Percentiles rank a stretch among this genome's conserved stretches.
Evolutionary conservation across 2,329 filamentous ascomycete genomes (phyloP).

Genomic region (Fusarium citri): DNA sequence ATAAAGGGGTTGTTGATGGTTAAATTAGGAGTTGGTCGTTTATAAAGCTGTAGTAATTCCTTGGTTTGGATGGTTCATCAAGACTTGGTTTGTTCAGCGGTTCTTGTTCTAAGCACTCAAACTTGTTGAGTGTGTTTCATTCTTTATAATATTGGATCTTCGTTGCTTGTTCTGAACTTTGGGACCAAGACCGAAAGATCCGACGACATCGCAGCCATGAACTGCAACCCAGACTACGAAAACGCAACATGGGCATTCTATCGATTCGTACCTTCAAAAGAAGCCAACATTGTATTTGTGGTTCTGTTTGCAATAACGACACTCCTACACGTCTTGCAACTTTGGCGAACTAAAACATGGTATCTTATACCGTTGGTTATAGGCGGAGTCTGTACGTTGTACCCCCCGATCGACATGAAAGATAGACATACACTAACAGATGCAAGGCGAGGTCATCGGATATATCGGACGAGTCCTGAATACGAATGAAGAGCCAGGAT

Average conservation of each 20-base stretch:
- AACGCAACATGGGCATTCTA: conserved; percentile 43
- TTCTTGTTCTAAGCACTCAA: background rate
- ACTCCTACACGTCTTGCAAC: conserved; percentile 40
- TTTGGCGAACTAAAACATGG: conserved; percentile 44
- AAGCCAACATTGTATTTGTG: conserved; percentile 38
- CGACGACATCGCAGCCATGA: conserved; percentile 8
- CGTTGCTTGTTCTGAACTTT: background rate
- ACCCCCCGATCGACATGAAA: background rate
- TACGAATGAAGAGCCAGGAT: conserved; percentile 52
- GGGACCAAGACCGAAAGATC: background rate
- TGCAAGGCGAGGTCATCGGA: conserved; percentile 44
- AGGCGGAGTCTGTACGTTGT: conserved; percentile 39
- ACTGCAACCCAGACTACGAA: conserved; percentile 40
- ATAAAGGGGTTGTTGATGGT: background rate
- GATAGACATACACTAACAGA: conserved; percentile 5
- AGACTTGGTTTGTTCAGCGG: background rate
- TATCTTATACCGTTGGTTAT: conserved; percentile 42
- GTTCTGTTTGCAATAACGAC: conserved; percentile 42
- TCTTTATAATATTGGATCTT: background rate
- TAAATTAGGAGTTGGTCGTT: background rate
- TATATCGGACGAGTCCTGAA: conserved; percentile 63
- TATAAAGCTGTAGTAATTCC: background rate
- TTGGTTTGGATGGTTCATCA: background rate
- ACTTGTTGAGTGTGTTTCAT: background rate
- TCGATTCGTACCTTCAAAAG: conserved; percentile 42